Evolutionary conservation across 2,329 filamentous ascomycete species (phyloP), one percentile per base, ranked within the genome.

Genomic region (Exophiala dermatitidis): DNA sequence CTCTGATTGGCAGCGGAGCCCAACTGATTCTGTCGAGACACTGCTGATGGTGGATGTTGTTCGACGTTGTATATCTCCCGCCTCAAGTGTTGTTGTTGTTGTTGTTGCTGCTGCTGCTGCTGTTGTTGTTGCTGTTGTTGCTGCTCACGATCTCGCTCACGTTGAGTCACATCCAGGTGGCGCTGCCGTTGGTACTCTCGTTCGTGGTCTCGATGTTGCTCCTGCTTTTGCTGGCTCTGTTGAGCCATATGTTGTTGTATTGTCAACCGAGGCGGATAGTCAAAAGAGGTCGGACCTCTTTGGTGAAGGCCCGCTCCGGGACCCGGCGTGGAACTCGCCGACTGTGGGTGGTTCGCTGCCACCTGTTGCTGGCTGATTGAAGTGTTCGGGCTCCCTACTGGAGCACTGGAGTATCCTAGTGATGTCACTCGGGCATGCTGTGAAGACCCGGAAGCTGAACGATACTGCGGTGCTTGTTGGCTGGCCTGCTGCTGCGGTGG

Each of bases 181-280:
- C 43, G 57, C n/a, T 34, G 48, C 26, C 10, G 42, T 31, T 52
- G 48, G 2, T 43, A 44, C n/a, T 48, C 48, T 29, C 59, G 54
- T 32, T 61, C 56, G 29, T 61, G 56, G 6, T 57, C 48, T 33
- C 60, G 57, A 44, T 60, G 58, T 26, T 59, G 48, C 26, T 59
- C 60, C 40, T 65, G 57, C 33, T 60, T 49, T 33, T 56, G 49
- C 28, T 55, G 55, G 41, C 40, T 52, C 40, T 58, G 52, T 37
- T 58, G 54, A 41, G 60, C 57, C 50, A 59, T 59, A 29, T 59
- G 56, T 45, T 62, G 56, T 53, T 62, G 60, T 31, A 62, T 62
- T 3, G 60, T 62, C 26, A 62, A 47, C 34, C 60, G 56, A 2
- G 52, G 49, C 29, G 41, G 50, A 31, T 50, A 58, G 12, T 60